Evolutionary conservation across 2,329 filamentous ascomycete species (phyloP).

Genomic region (Aschersonia sp.): DNA sequence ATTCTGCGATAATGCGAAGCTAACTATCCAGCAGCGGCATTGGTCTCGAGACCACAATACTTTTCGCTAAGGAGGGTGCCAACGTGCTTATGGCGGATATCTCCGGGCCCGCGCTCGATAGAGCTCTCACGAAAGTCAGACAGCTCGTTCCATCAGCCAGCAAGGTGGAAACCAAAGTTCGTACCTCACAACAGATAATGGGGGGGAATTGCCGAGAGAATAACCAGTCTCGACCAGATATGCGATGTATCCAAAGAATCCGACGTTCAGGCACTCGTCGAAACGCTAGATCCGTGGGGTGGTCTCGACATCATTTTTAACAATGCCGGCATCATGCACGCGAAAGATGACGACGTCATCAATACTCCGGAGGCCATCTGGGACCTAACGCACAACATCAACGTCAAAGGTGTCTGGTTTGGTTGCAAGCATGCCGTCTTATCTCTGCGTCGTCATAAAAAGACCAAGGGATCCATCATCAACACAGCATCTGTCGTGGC

Average conservation of each 20-base stretch:
- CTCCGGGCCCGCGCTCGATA: conserved; percentile 62
- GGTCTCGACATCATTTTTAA: conserved; percentile 91
- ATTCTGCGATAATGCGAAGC: not conserved
- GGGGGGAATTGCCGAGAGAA: not conserved
- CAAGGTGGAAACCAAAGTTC: conserved; percentile 45
- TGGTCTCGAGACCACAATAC: conserved; percentile 79
- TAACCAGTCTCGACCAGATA: conserved; percentile 10
- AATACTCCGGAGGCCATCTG: conserved; percentile 81
- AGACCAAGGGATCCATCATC: conserved; percentile 70
- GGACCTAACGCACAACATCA: conserved; percentile 87
- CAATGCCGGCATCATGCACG: conserved; percentile 96
- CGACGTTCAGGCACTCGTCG: conserved; percentile 61
- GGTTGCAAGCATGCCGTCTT: conserved; percentile 85
- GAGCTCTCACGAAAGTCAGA: conserved; percentile 60
- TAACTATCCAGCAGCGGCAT: conserved; percentile 51
- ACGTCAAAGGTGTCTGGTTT: conserved; percentile 97
- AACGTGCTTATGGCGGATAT: conserved; percentile 78
- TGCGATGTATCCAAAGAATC: conserved; percentile 77
- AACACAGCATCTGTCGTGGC: conserved; percentile 87
- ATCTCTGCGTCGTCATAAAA: conserved; percentile 63
- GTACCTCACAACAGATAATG: conserved; percentile 3
- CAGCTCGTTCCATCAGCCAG: conserved; percentile 49
- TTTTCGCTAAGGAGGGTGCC: conserved; percentile 81
- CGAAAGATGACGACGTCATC: conserved; percentile 63
- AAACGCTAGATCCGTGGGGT: conserved; percentile 67